A percentile compares a stretch with the other conserved stretches of the same genome.
Conservation (phyloP, 75 land plant species). For the Chamaecyparis obtusa region DNA sequence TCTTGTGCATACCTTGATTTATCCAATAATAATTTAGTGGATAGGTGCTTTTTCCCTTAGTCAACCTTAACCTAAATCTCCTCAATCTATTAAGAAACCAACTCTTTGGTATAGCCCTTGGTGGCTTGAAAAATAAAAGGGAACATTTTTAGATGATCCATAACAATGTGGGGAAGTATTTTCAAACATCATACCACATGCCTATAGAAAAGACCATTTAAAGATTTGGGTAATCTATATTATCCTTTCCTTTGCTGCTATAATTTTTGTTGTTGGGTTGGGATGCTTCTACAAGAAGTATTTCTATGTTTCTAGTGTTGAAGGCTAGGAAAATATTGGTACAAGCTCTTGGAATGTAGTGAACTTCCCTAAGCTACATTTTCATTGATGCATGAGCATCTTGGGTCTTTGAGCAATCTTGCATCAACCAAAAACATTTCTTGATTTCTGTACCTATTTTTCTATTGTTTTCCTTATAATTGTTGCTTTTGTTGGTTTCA, state of each 20-base stretch:
- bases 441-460: too few relatives aligned
- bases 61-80: conserved; percentile 11
- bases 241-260: conserved; percentile 26
- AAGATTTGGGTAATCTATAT: conserved; percentile 27
- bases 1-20: conserved; percentile 26
- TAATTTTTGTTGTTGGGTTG: conserved; percentile 48
- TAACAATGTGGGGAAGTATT: conserved; percentile 17
- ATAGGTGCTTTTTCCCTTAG: conserved; percentile 24
- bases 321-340: conserved; percentile 16
- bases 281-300: conserved; percentile 43
- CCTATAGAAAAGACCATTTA: not conserved
- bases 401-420: too few relatives aligned
- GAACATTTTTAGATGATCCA: conserved; percentile 20
- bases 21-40: conserved; percentile 33
- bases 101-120: conserved; percentile 58
- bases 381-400: too few relatives aligned
- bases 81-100: conserved; percentile 68
- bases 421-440: too few relatives aligned
- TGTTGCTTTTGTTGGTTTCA: too few relatives aligned
- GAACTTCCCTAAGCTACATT: conserved; percentile 20
- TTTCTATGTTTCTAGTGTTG: conserved; percentile 21
- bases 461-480: too few relatives aligned
- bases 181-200: not conserved
- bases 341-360: conserved; percentile 7
- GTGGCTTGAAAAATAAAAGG: conserved; percentile 40